Percentiles rank a stretch among this genome's conserved stretches.
Conservation (phyloP, 225 moss, liverwort and hornwort species). For the Polytrichum formosum region DNA sequence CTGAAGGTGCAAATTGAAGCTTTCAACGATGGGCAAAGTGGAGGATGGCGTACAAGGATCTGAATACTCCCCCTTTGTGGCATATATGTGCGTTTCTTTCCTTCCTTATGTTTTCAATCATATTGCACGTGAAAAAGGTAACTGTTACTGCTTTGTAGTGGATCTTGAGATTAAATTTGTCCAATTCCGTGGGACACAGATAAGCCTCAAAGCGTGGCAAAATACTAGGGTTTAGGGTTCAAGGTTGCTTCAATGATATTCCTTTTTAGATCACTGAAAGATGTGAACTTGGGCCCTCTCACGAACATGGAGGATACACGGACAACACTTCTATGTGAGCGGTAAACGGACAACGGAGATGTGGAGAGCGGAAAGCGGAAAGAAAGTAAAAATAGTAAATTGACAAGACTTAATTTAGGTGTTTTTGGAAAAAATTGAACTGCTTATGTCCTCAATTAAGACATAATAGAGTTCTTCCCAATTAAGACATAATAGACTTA, state of each 20-base stretch:
- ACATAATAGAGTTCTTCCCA: too few relatives aligned
- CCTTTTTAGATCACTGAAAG: not conserved
- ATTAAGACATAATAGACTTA: too few relatives aligned
- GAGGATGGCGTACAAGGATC: constrained; percentile 45
- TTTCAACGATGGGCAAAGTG: constrained; percentile 30
- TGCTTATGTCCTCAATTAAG: too few relatives aligned
- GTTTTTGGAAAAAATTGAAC: too few relatives aligned
- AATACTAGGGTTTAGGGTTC: not conserved
- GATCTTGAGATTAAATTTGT: not conserved
- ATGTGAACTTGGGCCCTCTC: not conserved
- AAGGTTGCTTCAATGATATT: not conserved
- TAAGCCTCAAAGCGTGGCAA: not conserved
- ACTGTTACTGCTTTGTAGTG: not conserved
- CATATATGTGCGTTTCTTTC: constrained; percentile 40
- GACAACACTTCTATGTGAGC: too few relatives aligned
- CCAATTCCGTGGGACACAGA: not conserved
- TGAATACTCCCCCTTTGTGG: constrained; percentile 58
- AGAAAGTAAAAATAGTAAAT: too few relatives aligned
- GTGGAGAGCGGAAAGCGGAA: too few relatives aligned
- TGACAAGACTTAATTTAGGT: too few relatives aligned
- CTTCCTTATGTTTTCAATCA: constrained; percentile 2
- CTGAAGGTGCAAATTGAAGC: not conserved
- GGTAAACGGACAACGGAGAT: too few relatives aligned
- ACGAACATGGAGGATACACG: too few relatives aligned
- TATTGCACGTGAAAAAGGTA: not conserved